These are phyloP conservation scores for Agroathelia rolfsii DNA, from an alignment of 1,284 basidiomycete species.

Conservation along the genomic window DNA sequence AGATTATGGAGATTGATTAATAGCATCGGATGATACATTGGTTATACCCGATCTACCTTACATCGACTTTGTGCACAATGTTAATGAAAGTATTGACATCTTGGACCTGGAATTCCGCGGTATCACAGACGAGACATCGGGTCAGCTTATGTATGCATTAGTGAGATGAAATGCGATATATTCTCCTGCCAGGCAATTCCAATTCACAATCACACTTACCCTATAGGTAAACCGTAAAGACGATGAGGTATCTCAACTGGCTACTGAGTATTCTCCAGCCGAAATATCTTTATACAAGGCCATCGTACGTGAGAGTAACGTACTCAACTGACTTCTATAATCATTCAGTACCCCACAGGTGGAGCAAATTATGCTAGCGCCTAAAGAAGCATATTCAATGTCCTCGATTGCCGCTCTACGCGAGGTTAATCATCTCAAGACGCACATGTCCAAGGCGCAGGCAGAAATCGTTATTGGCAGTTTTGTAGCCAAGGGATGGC, in stretches of 20 bases:
- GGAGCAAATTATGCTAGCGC: slow-evolving; percentile 79
- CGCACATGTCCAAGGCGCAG: slow-evolving; percentile 65
- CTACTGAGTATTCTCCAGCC: slow-evolving; percentile 65
- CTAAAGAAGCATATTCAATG: slow-evolving; percentile 63
- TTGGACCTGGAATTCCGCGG: slow-evolving; percentile 64
- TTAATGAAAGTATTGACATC: slow-evolving; percentile 54
- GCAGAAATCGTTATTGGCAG: slow-evolving; percentile 66
- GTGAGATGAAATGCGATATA: slow-evolving; percentile 39
- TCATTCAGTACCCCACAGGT: slow-evolving; percentile 37
- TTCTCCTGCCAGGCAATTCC: no score
- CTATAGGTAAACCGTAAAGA: slow-evolving; percentile 65
- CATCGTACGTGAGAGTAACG: slow-evolving; percentile 39
- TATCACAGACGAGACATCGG: slow-evolving; percentile 53
- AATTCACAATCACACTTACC: not conserved
- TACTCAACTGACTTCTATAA: slow-evolving; percentile 11
- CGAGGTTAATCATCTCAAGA: slow-evolving; percentile 52
- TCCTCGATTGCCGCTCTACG: slow-evolving; percentile 69
- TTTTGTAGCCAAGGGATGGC: slow-evolving; percentile 77
- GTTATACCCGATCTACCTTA: slow-evolving; percentile 41
- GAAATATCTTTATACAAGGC: slow-evolving; percentile 80
- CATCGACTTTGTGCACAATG: slow-evolving; percentile 44
- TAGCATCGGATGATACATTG: slow-evolving; percentile 43
- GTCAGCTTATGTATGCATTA: slow-evolving; percentile 53
- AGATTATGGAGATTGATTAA: slow-evolving; percentile 8
- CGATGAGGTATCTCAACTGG: slow-evolving; percentile 72